These are phyloP conservation scores for Venturia asperata DNA, from an alignment of 2,329 filamentous ascomycete genomes.

Conservation along the genomic window DNA sequence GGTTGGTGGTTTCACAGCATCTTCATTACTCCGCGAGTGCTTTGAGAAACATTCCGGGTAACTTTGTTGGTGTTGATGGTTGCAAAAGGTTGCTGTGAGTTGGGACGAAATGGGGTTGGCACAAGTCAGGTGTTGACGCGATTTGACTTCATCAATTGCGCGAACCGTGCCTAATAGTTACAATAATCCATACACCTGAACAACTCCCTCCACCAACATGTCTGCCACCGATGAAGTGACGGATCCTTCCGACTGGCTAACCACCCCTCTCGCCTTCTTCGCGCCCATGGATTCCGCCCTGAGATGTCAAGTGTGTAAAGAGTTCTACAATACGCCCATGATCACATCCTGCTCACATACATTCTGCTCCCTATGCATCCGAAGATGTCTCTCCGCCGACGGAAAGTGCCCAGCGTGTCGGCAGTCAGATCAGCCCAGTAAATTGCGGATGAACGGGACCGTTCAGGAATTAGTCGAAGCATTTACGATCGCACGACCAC, in stretches of 20 bases:
- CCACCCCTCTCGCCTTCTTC: slow-evolving; percentile 60
- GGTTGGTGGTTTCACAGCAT: not conserved
- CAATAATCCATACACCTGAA: not conserved
- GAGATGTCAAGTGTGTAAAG: slow-evolving; percentile 95
- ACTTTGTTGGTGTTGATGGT: not conserved
- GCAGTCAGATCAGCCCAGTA: slow-evolving; percentile 70
- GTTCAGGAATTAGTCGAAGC: slow-evolving; percentile 77
- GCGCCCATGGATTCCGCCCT: slow-evolving; percentile 72
- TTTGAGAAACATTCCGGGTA: not conserved
- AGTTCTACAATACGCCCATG: slow-evolving; percentile 92
- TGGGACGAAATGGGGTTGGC: not conserved
- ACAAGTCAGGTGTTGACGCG: slow-evolving; percentile 3
- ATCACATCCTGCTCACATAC: slow-evolving; percentile 92
- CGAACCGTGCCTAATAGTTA: not conserved
- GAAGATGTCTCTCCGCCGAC: slow-evolving; percentile 72
- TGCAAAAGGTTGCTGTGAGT: not conserved
- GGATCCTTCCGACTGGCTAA: slow-evolving; percentile 80
- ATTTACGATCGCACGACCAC: slow-evolving; percentile 60
- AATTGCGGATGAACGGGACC: slow-evolving; percentile 75
- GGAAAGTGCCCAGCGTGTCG: slow-evolving; percentile 85
- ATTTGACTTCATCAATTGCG: not conserved
- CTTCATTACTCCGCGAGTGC: not conserved
- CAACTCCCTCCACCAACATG: not conserved
- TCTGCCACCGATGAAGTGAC: slow-evolving; percentile 39
- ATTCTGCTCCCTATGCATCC: slow-evolving; percentile 94